Base-by-base conservation (phyloP, 75 land plant genomes). In the Gnetum montanum region DNA sequence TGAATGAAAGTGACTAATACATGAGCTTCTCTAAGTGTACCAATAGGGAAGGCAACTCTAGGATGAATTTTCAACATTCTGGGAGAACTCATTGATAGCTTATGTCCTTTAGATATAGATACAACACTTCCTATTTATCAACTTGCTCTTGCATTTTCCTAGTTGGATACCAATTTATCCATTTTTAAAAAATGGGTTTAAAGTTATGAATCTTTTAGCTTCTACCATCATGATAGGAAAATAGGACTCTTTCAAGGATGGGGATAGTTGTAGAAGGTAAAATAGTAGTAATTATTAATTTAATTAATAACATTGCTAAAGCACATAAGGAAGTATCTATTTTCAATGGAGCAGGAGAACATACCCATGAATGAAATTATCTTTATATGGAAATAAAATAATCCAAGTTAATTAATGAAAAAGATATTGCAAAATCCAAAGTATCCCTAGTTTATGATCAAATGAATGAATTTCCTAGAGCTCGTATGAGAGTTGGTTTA, bases 1-100 rank as follows among this genome's bases (percentile, higher is more conserved):
- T 31, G 58, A 61, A 68, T 61, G 71, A 27, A 45, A 46, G 71
- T 68, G 31, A 55, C 62, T 29, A 46, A 61, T 55, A 69, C 26
- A 19, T 20, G 43, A 61, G 59, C 59, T 38, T 43, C 65, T 49
- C 49, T 36, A 13, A 36, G n/a, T n/a, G n/a, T n/a, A n/a, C n/a
- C n/a, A n/a, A n/a, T n/a, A n/a, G n/a, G n/a, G n/a, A n/a, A n/a
- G n/a, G n/a, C n/a, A n/a, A n/a, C n/a, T n/a, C n/a, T n/a, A n/a
- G n/a, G n/a, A n/a, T n/a, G n/a, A n/a, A n/a, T n/a, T n/a, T n/a
- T n/a, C n/a, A n/a, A n/a, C n/a, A n/a, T n/a, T n/a, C n/a, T n/a
- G n/a, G n/a, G n/a, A n/a, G n/a, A n/a, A n/a, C n/a, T n/a, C n/a
- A n/a, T n/a, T n/a, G n/a, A n/a, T n/a, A n/a, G n/a, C n/a, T n/a